Conservation (phyloP, 1,284 basidiomycete genomes). For the Ceratobasidium theobromae region DNA sequence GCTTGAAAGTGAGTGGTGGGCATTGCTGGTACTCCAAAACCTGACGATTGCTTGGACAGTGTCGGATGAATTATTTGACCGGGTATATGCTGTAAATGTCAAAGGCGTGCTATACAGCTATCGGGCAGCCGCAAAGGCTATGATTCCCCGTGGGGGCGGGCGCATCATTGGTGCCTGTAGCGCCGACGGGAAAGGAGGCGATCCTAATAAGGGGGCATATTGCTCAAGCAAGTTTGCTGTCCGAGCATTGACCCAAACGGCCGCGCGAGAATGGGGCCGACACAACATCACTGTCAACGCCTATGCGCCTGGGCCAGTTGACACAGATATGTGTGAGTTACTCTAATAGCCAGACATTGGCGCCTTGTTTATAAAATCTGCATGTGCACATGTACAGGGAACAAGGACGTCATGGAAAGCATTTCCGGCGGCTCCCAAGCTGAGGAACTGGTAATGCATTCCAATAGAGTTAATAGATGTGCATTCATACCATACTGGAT, state of each 20-base stretch:
- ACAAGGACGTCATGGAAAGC: constrained; percentile 12
- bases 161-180: constrained; percentile 37
- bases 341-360: not conserved
- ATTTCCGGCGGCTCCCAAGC: not conserved
- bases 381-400: not conserved
- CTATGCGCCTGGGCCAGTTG: constrained; percentile 39
- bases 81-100: constrained; percentile 38
- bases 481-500: too few species aligned
- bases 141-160: constrained; percentile 40
- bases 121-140: constrained; percentile 39
- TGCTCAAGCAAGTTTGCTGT: constrained; percentile 39
- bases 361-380: not conserved
- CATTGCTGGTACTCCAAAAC: too few species aligned
- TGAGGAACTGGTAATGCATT: not conserved
- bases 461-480: not conserved
- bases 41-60: constrained; percentile 2
- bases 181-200: constrained; percentile 31
- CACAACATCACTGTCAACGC: constrained; percentile 40
- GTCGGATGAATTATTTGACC: constrained; percentile 34
- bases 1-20: too few species aligned
- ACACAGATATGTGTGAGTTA: constrained; percentile 38
- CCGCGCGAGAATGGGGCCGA: constrained; percentile 38
- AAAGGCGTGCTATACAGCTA: constrained; percentile 39
- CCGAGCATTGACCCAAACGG: constrained; percentile 38
- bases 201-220: constrained; percentile 14